phyloP scores from a whole-genome alignment of 148 eudicot genomes.

The Camellia sinensis region DNA sequence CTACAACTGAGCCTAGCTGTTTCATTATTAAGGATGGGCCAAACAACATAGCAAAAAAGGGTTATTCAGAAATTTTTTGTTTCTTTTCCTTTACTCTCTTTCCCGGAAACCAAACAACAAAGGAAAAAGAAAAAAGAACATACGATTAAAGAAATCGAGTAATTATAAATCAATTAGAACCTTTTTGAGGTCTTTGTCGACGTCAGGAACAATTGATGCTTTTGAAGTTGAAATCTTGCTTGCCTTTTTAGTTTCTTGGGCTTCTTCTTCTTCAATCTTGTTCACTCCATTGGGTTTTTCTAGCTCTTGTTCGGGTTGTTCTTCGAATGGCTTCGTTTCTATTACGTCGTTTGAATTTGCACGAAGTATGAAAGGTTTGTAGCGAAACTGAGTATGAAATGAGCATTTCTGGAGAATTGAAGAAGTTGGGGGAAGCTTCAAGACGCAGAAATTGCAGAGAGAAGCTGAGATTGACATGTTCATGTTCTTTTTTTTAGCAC shows the following conservation, averaged over 20 bases:
- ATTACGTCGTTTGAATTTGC: conserved; percentile 10
- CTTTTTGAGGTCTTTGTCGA: conserved; percentile 72
- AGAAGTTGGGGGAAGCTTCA: conserved; percentile 1
- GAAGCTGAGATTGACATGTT: background rate
- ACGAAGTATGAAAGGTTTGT: background rate
- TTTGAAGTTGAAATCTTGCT: background rate
- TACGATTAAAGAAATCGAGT: background rate
- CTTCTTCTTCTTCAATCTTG: conserved; percentile 3
- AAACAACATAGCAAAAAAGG: background rate
- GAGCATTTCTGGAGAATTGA: background rate
- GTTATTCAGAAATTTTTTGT: background rate
- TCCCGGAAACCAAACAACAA: background rate
- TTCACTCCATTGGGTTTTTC: background rate
- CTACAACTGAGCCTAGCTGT: background rate
- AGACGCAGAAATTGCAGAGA: background rate
- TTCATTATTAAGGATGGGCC: background rate
- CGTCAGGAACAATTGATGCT: conserved; percentile 21
- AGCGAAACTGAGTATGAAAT: background rate
- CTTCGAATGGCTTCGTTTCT: background rate
- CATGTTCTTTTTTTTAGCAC: background rate
- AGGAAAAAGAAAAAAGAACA: background rate
- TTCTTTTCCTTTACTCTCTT: background rate
- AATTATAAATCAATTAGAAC: conserved; percentile 15
- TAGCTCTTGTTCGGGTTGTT: conserved; percentile 5
- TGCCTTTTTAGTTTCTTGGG: background rate